Percentiles rank a stretch among this genome's conserved stretches.
phyloP scores from a whole-genome alignment of 2,329 filamentous ascomycete genomes.

The Alternaria panax region DNA sequence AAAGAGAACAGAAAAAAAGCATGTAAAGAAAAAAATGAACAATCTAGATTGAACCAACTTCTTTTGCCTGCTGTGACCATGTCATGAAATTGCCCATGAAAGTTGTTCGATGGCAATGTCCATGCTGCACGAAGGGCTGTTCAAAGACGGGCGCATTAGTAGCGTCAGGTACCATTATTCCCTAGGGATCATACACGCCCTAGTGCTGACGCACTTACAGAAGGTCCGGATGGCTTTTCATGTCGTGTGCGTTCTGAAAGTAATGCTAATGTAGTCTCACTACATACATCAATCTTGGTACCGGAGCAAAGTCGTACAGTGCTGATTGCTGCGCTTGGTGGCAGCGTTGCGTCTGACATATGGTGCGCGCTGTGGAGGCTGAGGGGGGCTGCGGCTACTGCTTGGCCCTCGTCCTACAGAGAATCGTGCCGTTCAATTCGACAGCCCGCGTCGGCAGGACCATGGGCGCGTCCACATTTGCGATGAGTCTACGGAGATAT shows the following conservation, averaged over 20 bases:
- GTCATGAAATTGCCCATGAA: neutral
- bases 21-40: constrained; percentile 24
- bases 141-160: neutral
- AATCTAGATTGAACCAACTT: neutral
- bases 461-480: constrained; percentile 36
- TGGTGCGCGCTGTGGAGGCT: constrained; percentile 29
- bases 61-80: neutral
- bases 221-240: neutral
- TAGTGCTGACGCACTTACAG: neutral
- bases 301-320: neutral
- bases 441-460: constrained; percentile 30
- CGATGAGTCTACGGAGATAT: constrained; percentile 40
- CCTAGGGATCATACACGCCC: neutral
- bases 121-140: neutral
- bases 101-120: neutral
- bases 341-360: constrained; percentile 11
- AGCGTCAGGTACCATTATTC: constrained; percentile 2
- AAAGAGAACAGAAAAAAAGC: constrained; percentile 19
- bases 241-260: neutral
- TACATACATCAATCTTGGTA: neutral
- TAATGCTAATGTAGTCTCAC: neutral
- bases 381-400: constrained; percentile 35
- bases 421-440: constrained; percentile 33
- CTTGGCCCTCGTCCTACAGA: constrained; percentile 30
- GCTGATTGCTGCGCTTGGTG: neutral